A percentile compares a stretch with the other conserved stretches of the same genome.
Evolutionary conservation across 306 rosid species (phyloP).

Genomic region (Rosa persica): DNA sequence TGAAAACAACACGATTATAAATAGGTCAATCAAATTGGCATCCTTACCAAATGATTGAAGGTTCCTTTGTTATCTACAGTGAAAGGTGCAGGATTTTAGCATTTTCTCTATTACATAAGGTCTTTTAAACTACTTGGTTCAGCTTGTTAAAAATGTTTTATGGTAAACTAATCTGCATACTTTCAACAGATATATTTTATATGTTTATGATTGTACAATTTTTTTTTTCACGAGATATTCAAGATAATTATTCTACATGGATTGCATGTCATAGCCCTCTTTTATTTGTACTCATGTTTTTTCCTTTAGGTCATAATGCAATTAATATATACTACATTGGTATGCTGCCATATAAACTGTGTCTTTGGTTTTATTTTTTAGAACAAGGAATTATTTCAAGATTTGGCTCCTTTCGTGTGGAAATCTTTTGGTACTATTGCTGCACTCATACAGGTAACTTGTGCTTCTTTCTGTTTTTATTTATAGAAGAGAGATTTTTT

Average conservation of each 20-base stretch:
- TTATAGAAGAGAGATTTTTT: constrained; percentile 80
- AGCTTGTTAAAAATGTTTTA: neutral
- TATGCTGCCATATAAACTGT: constrained; percentile 18
- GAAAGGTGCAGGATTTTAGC: neutral
- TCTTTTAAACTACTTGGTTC: neutral
- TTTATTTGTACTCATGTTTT: constrained; percentile 5
- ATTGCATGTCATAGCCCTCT: neutral
- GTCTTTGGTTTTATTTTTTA: constrained; percentile 30
- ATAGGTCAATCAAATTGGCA: neutral
- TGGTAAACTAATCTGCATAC: neutral
- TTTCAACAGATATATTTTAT: constrained; percentile 11
- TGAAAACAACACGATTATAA: neutral
- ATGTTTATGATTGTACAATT: neutral
- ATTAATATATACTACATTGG: constrained; percentile 8
- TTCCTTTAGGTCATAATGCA: constrained; percentile 14
- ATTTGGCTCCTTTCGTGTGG: constrained; percentile 44
- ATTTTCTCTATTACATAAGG: neutral
- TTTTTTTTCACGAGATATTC: neutral
- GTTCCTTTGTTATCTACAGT: neutral
- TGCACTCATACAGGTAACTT: constrained; percentile 31
- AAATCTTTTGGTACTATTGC: constrained; percentile 38
- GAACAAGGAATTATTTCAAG: constrained; percentile 39
- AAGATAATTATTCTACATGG: neutral
- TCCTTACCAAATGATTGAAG: neutral
- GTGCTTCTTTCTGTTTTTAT: constrained; percentile 21